These are phyloP conservation scores for Fusarium annulatum DNA, from an alignment of 2,329 filamentous ascomycete species.

Conservation along the genomic window DNA sequence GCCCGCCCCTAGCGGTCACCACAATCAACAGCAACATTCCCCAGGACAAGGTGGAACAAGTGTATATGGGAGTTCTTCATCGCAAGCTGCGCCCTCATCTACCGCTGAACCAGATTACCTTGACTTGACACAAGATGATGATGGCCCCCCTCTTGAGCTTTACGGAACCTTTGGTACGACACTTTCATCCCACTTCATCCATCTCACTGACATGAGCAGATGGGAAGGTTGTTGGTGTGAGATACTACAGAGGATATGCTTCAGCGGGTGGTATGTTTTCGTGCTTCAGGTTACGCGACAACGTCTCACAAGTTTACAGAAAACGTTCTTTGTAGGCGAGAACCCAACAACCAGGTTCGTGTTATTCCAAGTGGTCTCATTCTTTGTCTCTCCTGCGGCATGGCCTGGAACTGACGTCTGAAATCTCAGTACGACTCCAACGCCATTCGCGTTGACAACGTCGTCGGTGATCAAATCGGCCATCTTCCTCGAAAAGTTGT, in stretches of 20 bases:
- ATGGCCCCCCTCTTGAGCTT: conserved; percentile 56
- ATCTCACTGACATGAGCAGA: conserved; percentile 46
- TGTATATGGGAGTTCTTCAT: conserved; percentile 24
- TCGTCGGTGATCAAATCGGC: conserved; percentile 79
- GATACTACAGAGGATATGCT: conserved; percentile 72
- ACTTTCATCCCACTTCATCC: background rate
- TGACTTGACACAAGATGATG: conserved; percentile 58
- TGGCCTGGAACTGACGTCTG: background rate
- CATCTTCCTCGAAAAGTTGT: conserved; percentile 77
- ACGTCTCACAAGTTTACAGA: conserved; percentile 49
- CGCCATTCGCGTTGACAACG: conserved; percentile 83
- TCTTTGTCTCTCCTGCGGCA: background rate
- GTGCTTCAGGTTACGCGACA: background rate
- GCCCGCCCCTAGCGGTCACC: conserved; percentile 27
- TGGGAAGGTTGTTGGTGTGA: conserved; percentile 63
- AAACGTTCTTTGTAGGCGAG: conserved; percentile 70
- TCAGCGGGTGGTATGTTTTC: conserved; percentile 59
- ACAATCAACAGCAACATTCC: conserved; percentile 5
- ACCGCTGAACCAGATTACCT: conserved; percentile 52
- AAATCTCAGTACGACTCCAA: conserved; percentile 71
- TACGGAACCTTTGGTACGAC: conserved; percentile 60
- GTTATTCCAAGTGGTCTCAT: conserved; percentile 22
- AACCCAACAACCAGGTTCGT: conserved; percentile 70
- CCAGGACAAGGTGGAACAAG: conserved; percentile 36
- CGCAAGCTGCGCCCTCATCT: conserved; percentile 28